Base-by-base conservation (phyloP, 2,329 filamentous ascomycete genomes). In the Chrysoporthe cubensis region DNA sequence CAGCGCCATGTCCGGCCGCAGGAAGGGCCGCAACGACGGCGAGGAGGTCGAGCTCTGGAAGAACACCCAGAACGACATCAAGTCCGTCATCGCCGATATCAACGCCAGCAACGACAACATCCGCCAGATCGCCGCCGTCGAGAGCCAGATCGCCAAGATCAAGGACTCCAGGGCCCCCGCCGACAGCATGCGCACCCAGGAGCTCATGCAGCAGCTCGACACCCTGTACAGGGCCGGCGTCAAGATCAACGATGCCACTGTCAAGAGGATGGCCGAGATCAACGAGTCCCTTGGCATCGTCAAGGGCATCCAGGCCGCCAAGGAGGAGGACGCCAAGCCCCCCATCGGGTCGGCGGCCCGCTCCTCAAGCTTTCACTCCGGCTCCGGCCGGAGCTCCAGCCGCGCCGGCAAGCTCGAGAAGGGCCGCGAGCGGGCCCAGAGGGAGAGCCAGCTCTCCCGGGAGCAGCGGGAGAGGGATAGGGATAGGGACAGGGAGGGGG, bases 21-120 rank as follows among this genome's bases (percentile, higher is more conserved):
- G 74, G 8, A 57, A 56, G 62, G 80, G 76, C 64, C 78, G 77
- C 50, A 76, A 76, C 67, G 79, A 80, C 67, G 81, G 80, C 50
- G 81, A 83, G 68, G 81, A 83, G 66, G 74, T 80, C 8, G 73
- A 75, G 54, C 72, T 81, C 13, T 83, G 81, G 81, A 76, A 79
- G 62, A 76, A 76, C 42, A 72, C 78, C 70, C 79, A 80, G 69
- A 78, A 79, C 4, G 78, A 80, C 63, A 67, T 82, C 18, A 75
- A 75, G 16, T 69, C 66, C 43, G 72, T 79, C 40, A 66, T 81
- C 7, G 77, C 80, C 0, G 71, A 74, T 16, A 74, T 81, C 66
- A 83, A 83, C 66, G 76, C 74, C 42, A 80, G 79, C 70, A 82
- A 78, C 68, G 75, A 77, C 65, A 78, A 78, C 60, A 71, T 78